Percentiles rank a stretch among this genome's conserved stretches.
phyloP scores from a whole-genome alignment of 768 basidiomycete genomes.

The Amanita fuliginea region DNA sequence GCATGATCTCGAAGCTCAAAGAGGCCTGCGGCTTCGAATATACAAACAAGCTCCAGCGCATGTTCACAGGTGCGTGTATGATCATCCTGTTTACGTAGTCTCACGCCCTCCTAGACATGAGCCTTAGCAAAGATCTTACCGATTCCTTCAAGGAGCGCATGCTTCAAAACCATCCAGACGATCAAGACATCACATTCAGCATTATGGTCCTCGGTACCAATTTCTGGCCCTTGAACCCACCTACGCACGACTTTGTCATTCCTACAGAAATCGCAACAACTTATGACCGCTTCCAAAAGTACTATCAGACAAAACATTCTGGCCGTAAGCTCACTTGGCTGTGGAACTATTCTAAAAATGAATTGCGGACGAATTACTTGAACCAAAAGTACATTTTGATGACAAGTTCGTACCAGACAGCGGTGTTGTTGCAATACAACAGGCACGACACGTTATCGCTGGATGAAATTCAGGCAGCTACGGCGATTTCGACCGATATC shows the following conservation, averaged over 20 bases:
- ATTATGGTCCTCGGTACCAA: constrained; percentile 95
- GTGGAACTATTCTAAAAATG: constrained; percentile 98
- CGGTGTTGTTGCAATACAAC: constrained; percentile 94
- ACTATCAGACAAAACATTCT: constrained; percentile 91
- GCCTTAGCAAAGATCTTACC: constrained; percentile 90
- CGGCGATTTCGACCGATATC: constrained; percentile 71
- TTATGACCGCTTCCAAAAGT: constrained; percentile 88
- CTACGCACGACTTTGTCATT: constrained; percentile 80
- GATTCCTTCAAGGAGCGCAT: constrained; percentile 96
- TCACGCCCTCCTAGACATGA: constrained; percentile 60
- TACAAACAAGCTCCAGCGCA: constrained; percentile 94
- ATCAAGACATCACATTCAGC: constrained; percentile 85
- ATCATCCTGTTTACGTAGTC: neutral
- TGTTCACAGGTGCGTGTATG: constrained; percentile 81
- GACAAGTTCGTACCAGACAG: constrained; percentile 96
- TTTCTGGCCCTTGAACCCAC: constrained; percentile 91
- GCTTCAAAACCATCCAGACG: constrained; percentile 68
- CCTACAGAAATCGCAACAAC: constrained; percentile 80
- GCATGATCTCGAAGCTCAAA: constrained; percentile 99
- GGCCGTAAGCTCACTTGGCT: constrained; percentile 96
- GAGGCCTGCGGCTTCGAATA: constrained; percentile 99
- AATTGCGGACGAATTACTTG: constrained; percentile 88
- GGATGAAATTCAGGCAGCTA: constrained; percentile 70
- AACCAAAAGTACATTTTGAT: constrained; percentile 95
- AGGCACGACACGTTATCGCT: constrained; percentile 78